Evolutionary conservation across 208 protist species (phyloP).

Genomic region (Trypanosoma scelopori): DNA sequence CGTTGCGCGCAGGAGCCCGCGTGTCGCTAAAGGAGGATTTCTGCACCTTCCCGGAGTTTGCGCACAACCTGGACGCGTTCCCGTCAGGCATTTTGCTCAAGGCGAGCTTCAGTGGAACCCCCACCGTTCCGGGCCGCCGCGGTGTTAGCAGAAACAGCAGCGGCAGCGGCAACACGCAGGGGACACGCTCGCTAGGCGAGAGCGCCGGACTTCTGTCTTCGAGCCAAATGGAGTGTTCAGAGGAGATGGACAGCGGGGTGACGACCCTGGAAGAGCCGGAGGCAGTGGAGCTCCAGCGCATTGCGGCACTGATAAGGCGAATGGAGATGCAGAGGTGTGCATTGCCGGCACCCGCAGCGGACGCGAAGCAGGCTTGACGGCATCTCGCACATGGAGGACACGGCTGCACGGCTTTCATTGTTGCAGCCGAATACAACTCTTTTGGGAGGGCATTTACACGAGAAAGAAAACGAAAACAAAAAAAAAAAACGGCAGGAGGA

Average conservation of each 20-base stretch:
- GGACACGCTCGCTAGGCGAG: background rate
- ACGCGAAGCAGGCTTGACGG: background rate
- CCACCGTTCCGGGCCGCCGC: background rate
- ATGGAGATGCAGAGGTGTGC: background rate
- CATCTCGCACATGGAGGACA: background rate
- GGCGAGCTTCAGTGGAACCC: background rate
- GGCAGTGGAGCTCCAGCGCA: background rate
- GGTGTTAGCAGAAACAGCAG: background rate
- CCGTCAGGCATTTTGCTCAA: conserved; percentile 7
- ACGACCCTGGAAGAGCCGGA: background rate
- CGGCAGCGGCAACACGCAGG: background rate
- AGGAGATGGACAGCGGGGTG: background rate
- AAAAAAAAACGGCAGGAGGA: too few relatives aligned
- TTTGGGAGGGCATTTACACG: too few relatives aligned
- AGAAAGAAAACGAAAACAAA: background rate
- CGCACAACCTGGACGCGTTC: background rate
- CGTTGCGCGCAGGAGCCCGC: background rate
- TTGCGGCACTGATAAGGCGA: background rate
- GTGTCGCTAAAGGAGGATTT: background rate
- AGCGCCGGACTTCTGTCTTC: background rate
- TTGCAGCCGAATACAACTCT: background rate
- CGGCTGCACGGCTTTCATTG: too few relatives aligned
- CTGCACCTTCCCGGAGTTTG: background rate
- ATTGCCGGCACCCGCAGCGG: background rate
- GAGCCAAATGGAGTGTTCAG: background rate